Percentiles rank a stretch among this genome's conserved stretches.
phyloP scores from a whole-genome alignment of 139 green algal species.

The Chlamydomonas sp. region DNA sequence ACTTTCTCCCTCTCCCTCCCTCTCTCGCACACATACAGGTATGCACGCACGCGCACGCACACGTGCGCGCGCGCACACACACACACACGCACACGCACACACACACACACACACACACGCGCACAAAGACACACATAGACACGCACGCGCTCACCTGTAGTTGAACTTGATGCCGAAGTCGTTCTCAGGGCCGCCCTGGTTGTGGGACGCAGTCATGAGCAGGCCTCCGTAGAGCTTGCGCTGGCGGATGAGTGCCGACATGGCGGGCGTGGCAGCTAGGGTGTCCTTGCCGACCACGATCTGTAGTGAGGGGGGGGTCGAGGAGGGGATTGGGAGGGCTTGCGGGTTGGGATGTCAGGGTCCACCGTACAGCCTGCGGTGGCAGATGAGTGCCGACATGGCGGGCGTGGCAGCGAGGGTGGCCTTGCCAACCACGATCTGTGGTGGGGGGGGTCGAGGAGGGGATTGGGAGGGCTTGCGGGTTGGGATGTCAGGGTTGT shows the following conservation, averaged over 20 bases:
- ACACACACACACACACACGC: conserved; percentile 3
- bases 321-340: too few species aligned
- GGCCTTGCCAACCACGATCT: conserved; percentile 82
- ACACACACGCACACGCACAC: conserved; percentile 1
- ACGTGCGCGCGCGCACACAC: not conserved
- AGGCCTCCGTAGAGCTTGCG: conserved; percentile 83
- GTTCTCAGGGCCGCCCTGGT: conserved; percentile 92
- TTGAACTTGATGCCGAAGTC: conserved; percentile 99
- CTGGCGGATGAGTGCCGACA: conserved; percentile 90
- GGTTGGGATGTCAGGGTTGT: too few species aligned
- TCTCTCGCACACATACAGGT: too few species aligned
- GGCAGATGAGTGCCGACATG: conserved; percentile 94
- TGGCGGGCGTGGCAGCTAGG: conserved; percentile 96
- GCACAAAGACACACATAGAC: too few species aligned
- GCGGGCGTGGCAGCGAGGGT: conserved; percentile 96
- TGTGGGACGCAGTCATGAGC: conserved; percentile 98
- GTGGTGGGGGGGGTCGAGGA: too few species aligned
- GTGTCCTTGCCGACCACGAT: conserved; percentile 89
- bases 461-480: too few species aligned
- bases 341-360: too few species aligned
- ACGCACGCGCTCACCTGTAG: too few species aligned
- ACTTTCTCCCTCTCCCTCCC: too few species aligned
- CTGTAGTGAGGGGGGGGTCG: too few species aligned
- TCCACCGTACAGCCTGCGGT: conserved; percentile 73
- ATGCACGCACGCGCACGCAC: not conserved